These are phyloP conservation scores for Pistacia atlantica DNA, from an alignment of 345 rosid genomes.

Conservation along the genomic window DNA sequence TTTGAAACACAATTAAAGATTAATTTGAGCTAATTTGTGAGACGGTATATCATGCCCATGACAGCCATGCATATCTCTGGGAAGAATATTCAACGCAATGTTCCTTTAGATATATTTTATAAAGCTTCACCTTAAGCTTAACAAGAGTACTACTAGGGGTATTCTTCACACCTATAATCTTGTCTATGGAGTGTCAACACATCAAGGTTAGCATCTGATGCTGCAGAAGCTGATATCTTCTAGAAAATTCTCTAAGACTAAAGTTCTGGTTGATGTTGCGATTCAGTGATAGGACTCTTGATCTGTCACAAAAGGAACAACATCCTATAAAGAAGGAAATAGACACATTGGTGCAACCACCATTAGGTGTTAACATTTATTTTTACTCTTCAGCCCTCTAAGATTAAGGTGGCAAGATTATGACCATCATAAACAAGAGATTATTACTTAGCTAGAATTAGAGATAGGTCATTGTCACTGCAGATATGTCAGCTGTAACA, in stretches of 20 bases:
- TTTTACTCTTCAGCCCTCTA: not conserved
- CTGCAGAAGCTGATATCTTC: not conserved
- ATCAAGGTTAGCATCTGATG: not conserved
- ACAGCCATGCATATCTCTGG: not conserved
- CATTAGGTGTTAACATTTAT: not conserved
- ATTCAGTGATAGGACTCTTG: not conserved
- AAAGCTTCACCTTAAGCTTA: not conserved
- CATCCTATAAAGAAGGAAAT: not conserved
- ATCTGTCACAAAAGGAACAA: not conserved
- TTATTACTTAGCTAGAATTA: not conserved
- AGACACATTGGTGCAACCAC: not conserved
- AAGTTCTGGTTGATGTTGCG: not conserved
- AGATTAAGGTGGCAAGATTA: not conserved
- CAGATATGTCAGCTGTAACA: not conserved
- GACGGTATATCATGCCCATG: not conserved
- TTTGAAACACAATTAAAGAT: not conserved
- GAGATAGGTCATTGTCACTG: not conserved
- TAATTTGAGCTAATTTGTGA: not conserved
- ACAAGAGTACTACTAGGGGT: not conserved
- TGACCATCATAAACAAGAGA: slow-evolving; percentile 1
- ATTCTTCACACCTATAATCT: not conserved
- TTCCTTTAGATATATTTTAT: not conserved
- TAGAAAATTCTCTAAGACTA: not conserved
- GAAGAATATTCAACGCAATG: not conserved
- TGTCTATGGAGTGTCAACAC: not conserved